A percentile compares a stretch with the other conserved stretches of the same genome.
phyloP scores from a whole-genome alignment of 805 yeast genomes.

The Maudiozyma turicensis region DNA sequence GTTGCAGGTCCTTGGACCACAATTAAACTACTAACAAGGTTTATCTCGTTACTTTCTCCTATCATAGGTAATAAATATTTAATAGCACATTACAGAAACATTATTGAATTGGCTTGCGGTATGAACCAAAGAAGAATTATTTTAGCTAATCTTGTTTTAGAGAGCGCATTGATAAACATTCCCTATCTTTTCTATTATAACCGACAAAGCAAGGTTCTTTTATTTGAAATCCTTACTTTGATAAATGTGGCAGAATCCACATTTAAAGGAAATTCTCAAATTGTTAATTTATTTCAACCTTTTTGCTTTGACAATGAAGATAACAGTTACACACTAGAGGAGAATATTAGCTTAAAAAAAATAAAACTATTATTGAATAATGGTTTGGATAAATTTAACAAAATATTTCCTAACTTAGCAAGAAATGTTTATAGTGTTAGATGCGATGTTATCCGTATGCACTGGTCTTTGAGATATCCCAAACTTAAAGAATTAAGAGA shows the following conservation, averaged over 20 bases:
- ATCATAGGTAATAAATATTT: slow-evolving; percentile 41
- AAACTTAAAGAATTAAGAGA: too few relatives aligned
- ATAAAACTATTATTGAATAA: slow-evolving; percentile 27
- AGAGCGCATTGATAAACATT: slow-evolving; percentile 44
- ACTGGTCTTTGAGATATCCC: neutral
- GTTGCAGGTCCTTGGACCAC: slow-evolving; percentile 50
- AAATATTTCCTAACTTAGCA: slow-evolving; percentile 29
- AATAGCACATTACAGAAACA: slow-evolving; percentile 36
- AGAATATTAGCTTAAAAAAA: slow-evolving; percentile 42
- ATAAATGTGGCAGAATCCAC: neutral
- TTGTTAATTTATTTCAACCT: neutral
- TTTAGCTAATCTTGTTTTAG: slow-evolving; percentile 55
- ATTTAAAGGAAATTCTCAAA: neutral
- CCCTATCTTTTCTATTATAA: slow-evolving; percentile 49
- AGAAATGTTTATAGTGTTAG: neutral
- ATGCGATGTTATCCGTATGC: slow-evolving; percentile 15
- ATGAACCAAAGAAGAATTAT: slow-evolving; percentile 43
- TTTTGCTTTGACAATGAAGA: neutral
- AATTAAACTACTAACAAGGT: slow-evolving; percentile 56
- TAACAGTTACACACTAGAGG: slow-evolving; percentile 20
- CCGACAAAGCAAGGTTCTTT: neutral
- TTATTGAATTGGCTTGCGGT: slow-evolving; percentile 43
- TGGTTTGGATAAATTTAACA: slow-evolving; percentile 30
- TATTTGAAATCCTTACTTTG: slow-evolving; percentile 1
- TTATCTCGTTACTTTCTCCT: slow-evolving; percentile 53